Conservation (phyloP, 768 basidiomycete species). For the Fomitopsis pulvina region DNA sequence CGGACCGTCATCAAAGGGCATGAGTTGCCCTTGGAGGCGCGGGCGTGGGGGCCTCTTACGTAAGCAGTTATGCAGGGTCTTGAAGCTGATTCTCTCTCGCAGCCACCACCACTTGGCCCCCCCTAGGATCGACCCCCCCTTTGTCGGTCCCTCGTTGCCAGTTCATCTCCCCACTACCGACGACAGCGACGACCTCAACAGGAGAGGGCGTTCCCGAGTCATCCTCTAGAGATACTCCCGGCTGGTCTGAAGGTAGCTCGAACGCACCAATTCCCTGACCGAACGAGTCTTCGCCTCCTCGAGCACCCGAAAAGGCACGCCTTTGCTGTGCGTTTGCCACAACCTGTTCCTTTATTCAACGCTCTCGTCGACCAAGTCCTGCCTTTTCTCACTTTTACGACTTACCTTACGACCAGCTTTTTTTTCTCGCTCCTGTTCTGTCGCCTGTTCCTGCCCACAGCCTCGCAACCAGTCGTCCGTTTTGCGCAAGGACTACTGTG, state of each 20-base stretch:
- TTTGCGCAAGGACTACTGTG: slow-evolving; percentile 24
- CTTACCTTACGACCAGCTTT: slow-evolving; percentile 59
- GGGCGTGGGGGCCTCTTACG: slow-evolving; percentile 12
- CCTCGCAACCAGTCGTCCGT: slow-evolving; percentile 18
- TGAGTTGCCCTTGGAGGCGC: slow-evolving; percentile 3
- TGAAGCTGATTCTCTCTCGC: slow-evolving; percentile 17
- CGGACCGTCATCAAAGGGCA: background rate
- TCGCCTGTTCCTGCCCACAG: slow-evolving; percentile 34
- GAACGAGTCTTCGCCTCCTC: slow-evolving; percentile 13
- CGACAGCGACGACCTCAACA: slow-evolving; percentile 37
- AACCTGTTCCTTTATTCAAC: slow-evolving; percentile 22
- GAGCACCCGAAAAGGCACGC: slow-evolving; percentile 71
- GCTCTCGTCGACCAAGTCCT: slow-evolving; percentile 18
- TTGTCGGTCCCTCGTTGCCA: slow-evolving; percentile 36
- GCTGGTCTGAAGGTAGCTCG: slow-evolving; percentile 20
- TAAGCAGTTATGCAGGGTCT: slow-evolving; percentile 14
- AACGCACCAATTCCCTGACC: slow-evolving; percentile 13
- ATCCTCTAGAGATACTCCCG: slow-evolving; percentile 19
- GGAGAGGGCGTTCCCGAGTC: slow-evolving; percentile 24
- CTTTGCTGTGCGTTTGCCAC: slow-evolving; percentile 90
- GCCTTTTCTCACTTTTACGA: slow-evolving; percentile 49
- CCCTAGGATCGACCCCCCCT: slow-evolving; percentile 35
- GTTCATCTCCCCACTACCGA: slow-evolving; percentile 29
- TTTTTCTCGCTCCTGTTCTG: slow-evolving; percentile 28
- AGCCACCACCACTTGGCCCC: slow-evolving; percentile 29